Evolutionary conservation across 2,329 filamentous ascomycete species (phyloP), one percentile per base, ranked within the genome.

Genomic region (Monosporascus sp.): DNA sequence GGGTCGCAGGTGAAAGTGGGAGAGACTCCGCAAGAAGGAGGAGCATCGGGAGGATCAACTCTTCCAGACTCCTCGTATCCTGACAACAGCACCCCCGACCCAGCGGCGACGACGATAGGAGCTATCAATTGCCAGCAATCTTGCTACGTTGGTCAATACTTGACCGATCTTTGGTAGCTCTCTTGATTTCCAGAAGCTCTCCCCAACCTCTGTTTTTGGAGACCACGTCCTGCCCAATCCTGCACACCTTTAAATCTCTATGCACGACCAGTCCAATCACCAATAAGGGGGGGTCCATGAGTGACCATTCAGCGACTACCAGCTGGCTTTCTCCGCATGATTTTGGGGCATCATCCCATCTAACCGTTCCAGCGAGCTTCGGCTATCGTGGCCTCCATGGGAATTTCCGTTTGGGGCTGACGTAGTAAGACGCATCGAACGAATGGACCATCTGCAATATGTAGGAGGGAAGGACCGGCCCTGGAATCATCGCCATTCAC

Each of bases 281-380:
- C 60, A 52, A 57, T 51, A 53, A 53, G 52, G 51, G 44, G 58
- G 55, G 53, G 58, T 55, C 58, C 60, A 60, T 59, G 60, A 54
- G 52, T 60, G 62, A 60, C 66, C 66, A 68, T 63, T 68, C 64
- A 68, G 56, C 60, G 63, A 55, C 60, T 57, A 63, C 65, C 66
- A 68, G 65, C 64, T 68, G 66, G 63, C 65, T 55, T 45, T 54
- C 58, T 63, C 64, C 57, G 55, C 59, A 62, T 60, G 58, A 61
- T 60, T 61, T 55, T 59, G 58, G 58, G 59, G 60, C 57, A 53
- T 53, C 54, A 60, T 55, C 56, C 61, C 58, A 53, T 56, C 63
- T 61, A 58, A 62, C 63, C 61, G 61, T 58, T 49, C 52, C 52
- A 50, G 54, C 52, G 58, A 46, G 43, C 43, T 46, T 27, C 22